These are phyloP conservation scores for Camellia granthamiana DNA, from an alignment of 148 eudicot genomes.

Conservation along the genomic window DNA sequence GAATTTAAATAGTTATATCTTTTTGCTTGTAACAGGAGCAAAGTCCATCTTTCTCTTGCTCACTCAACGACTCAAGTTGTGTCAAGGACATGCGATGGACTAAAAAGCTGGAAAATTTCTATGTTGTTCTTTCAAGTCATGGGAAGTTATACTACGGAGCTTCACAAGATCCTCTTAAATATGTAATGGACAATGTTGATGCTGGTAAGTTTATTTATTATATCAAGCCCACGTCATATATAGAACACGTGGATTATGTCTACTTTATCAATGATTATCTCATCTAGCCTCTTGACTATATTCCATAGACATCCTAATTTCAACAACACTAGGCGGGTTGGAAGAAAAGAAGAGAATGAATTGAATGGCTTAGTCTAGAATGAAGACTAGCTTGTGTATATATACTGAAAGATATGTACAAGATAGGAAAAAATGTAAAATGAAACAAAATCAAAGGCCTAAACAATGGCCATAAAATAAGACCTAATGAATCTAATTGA, in stretches of 20 bases:
- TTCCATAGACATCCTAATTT: not conserved
- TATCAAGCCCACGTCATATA: not conserved
- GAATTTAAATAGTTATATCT: not conserved
- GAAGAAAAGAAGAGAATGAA: too few species aligned
- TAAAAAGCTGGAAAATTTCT: conserved; percentile 39
- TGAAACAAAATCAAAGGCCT: too few species aligned
- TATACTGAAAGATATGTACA: too few species aligned
- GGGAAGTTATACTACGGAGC: conserved; percentile 61
- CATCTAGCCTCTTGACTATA: conserved; percentile 8
- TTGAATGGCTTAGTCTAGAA: too few species aligned
- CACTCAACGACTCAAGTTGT: conserved; percentile 47
- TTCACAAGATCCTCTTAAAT: conserved; percentile 40
- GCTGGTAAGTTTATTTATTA: conserved; percentile 48
- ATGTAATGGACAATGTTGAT: conserved; percentile 69
- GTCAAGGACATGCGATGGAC: conserved; percentile 82
- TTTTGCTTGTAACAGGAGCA: conserved; percentile 43
- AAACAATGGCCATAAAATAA: too few species aligned
- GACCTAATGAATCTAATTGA: too few species aligned
- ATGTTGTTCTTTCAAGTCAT: conserved; percentile 51
- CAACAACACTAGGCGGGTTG: too few species aligned
- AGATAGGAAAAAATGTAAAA: too few species aligned
- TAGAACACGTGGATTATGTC: not conserved
- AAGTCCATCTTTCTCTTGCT: conserved; percentile 49
- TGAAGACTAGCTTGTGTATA: too few species aligned
- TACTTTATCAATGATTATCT: not conserved